phyloP scores from a whole-genome alignment of 179 eudicot species.

The Nepenthes alata region DNA sequence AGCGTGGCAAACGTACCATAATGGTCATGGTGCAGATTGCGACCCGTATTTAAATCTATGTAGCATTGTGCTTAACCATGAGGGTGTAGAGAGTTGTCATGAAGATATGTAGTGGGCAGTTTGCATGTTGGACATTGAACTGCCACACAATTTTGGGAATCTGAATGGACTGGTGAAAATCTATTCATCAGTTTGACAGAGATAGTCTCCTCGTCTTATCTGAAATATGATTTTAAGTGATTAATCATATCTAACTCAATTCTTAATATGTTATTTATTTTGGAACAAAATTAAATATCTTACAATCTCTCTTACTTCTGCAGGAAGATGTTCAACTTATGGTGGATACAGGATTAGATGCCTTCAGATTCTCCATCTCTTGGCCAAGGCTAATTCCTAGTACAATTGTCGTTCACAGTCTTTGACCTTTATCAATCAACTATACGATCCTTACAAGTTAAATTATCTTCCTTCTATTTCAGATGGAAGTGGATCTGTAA shows the following conservation, averaged over 20 bases:
- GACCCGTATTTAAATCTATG: too few relatives aligned
- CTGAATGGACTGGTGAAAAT: not conserved
- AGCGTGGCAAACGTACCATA: too few relatives aligned
- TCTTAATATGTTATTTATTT: not conserved
- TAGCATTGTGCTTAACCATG: too few relatives aligned
- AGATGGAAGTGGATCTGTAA: constrained; percentile 63
- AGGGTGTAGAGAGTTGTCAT: too few relatives aligned
- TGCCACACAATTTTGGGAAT: not conserved
- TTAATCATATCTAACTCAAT: not conserved
- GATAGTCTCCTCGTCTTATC: not conserved
- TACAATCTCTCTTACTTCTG: not conserved
- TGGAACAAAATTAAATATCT: not conserved
- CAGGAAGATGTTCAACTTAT: constrained; percentile 62
- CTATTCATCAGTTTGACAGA: not conserved
- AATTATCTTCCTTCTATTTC: constrained; percentile 4
- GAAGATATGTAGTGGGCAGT: too few relatives aligned
- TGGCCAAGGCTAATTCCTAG: constrained; percentile 66
- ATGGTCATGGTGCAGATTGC: too few relatives aligned
- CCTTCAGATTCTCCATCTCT: constrained; percentile 57
- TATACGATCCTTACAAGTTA: not conserved
- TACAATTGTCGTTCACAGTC: constrained; percentile 9
- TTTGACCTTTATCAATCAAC: not conserved
- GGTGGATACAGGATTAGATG: constrained; percentile 53
- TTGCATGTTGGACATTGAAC: not conserved
- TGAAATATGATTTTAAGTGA: not conserved